A percentile compares a stretch with the other conserved stretches of the same genome.
These are phyloP conservation scores for Salix caprea DNA, from an alignment of 345 rosid genomes.

Conservation along the genomic window DNA sequence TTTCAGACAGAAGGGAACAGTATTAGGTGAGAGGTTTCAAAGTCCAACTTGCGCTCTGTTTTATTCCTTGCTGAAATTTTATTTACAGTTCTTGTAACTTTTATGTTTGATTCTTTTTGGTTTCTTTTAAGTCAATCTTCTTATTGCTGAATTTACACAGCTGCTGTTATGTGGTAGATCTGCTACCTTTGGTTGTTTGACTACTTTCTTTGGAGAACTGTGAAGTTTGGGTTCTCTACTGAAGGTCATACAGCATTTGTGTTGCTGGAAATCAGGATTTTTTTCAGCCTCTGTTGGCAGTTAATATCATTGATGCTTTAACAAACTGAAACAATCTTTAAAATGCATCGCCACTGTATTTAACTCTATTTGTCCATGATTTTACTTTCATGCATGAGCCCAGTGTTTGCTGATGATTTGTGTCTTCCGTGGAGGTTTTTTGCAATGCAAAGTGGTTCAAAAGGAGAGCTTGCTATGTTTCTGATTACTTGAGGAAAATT, in stretches of 20 bases:
- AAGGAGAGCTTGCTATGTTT: not conserved
- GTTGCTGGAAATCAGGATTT: not conserved
- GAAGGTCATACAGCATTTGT: not conserved
- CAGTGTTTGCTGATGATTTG: not conserved
- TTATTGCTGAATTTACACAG: slow-evolving; percentile 3
- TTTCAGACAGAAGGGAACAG: slow-evolving; percentile 49
- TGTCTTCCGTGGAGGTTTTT: not conserved
- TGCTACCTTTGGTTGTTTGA: not conserved
- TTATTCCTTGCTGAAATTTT: not conserved
- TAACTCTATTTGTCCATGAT: not conserved
- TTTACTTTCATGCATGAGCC: not conserved
- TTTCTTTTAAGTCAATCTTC: not conserved
- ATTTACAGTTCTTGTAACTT: not conserved
- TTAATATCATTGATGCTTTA: not conserved
- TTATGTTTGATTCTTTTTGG: slow-evolving; percentile 9
- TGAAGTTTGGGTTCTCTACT: slow-evolving; percentile 11
- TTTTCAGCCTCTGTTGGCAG: not conserved
- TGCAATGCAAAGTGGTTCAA: not conserved
- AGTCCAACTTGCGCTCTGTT: not conserved
- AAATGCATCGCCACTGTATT: not conserved
- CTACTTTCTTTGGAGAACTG: not conserved
- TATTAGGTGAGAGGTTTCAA: slow-evolving; percentile 38
- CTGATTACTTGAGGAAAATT: not conserved
- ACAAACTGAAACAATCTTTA: not conserved
- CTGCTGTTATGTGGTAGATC: not conserved